Conservation (phyloP, 257 asterid species). For the Solanum megistacrolobum region DNA sequence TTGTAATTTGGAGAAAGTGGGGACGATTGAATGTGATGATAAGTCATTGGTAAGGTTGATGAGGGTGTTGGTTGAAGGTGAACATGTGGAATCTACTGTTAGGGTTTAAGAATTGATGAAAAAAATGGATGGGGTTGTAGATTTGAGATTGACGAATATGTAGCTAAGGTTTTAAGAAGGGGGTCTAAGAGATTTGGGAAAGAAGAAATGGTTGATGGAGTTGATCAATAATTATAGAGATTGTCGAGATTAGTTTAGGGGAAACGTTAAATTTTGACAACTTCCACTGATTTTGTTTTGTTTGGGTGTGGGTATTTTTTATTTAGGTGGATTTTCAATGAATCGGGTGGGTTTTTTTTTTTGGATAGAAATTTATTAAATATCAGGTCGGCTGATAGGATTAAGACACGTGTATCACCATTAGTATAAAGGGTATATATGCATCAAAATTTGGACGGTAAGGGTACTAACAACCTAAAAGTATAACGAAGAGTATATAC, state of each 20-base stretch:
- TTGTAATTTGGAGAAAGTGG: constrained; percentile 24
- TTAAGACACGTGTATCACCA: too few relatives aligned
- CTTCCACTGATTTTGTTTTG: too few relatives aligned
- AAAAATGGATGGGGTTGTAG: constrained; percentile 36
- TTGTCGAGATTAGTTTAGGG: constrained; percentile 32
- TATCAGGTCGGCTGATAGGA: too few relatives aligned
- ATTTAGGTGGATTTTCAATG: too few relatives aligned
- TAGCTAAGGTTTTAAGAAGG: constrained; percentile 59
- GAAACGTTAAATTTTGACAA: background rate
- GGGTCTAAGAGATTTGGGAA: constrained; percentile 72
- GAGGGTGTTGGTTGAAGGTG: constrained; percentile 57
- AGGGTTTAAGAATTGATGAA: constrained; percentile 68
- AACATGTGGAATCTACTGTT: constrained; percentile 50
- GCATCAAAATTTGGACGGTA: too few relatives aligned
- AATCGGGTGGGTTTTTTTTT: too few relatives aligned
- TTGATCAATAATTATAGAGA: constrained; percentile 43
- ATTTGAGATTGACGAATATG: constrained; percentile 46
- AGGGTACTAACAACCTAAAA: too few relatives aligned
- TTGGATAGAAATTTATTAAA: too few relatives aligned
- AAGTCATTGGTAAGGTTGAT: constrained; percentile 55
- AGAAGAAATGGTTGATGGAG: constrained; percentile 49
- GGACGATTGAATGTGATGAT: constrained; percentile 13
- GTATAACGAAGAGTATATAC: too few relatives aligned
- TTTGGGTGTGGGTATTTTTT: too few relatives aligned
- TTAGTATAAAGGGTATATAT: too few relatives aligned